Conservation (phyloP, 495 filamentous ascomycete species). For the Tricharina praecox region DNA sequence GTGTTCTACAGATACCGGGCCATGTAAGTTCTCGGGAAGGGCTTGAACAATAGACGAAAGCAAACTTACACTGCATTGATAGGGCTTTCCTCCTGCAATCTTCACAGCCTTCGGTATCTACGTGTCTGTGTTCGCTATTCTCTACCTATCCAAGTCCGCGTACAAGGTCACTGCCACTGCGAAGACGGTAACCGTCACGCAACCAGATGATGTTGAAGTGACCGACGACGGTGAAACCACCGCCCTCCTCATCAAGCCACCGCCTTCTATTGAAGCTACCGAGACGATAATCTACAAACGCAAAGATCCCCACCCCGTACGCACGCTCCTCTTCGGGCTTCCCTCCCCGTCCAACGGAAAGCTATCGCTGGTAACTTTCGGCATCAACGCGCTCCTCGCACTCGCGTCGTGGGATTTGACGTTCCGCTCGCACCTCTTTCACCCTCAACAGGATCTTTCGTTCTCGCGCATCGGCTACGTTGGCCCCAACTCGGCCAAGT, state of each 20-base stretch:
- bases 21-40: constrained; percentile 28
- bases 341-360: constrained; percentile 47
- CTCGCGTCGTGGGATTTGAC: constrained; percentile 55
- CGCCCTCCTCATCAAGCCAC: constrained; percentile 21
- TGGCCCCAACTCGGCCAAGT: constrained; percentile 57
- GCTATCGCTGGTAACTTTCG: constrained; percentile 43
- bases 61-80: neutral
- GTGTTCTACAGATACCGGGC: constrained; percentile 40
- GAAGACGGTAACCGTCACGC: constrained; percentile 41
- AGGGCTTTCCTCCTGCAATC: constrained; percentile 47
- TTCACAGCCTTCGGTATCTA: constrained; percentile 59
- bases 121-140: constrained; percentile 45
- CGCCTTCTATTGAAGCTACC: constrained; percentile 35
- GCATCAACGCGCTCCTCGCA: constrained; percentile 51
- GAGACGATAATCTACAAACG: constrained; percentile 34
- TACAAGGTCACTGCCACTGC: constrained; percentile 44
- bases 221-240: constrained; percentile 23
- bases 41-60: constrained; percentile 8
- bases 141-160: constrained; percentile 38
- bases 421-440: constrained; percentile 46
- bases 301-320: constrained; percentile 31
- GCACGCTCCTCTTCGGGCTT: constrained; percentile 56
- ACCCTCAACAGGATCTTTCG: constrained; percentile 56
- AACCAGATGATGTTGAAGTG: constrained; percentile 27
- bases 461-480: constrained; percentile 78